Evolutionary conservation across 768 basidiomycete genomes (phyloP), one percentile per base, ranked within the genome.

Genomic region (Imleria badia): DNA sequence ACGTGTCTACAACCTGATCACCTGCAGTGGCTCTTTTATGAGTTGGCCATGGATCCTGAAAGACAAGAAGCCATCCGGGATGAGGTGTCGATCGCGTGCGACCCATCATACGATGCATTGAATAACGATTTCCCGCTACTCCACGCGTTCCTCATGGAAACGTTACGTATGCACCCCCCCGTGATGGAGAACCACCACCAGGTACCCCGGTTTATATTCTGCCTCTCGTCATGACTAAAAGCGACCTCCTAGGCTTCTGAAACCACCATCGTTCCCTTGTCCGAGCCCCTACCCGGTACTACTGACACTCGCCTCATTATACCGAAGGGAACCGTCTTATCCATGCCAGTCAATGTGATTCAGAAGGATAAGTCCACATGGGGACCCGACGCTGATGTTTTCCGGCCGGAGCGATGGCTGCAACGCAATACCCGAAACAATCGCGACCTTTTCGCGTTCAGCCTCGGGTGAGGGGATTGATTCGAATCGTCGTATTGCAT

Each of bases 111-210:
- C 46, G 83, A 84, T 40, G 72, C 76, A 26, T 62, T 85, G 50
- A 79, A 77, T 48, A 73, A 68, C 58, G 69, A 73, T 39, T 78
- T 75, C 54, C 80, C 82, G 1, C 72, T 85, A 40, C 74, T 89
- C 17, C 81, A 87, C 48, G 82, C 84, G 2, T 79, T 84, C 10
- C 53, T 87, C 42, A 80, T 81, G 60, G 85, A 87, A 66, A 81
- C 81, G 4, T 69, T 87, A 17, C 79, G 86, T 29, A 64, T 86
- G 43, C 82, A 86, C 60, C 80, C 85, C 17, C 76, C 84, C 1
- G 77, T 87, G 33, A 62, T 82, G 29, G 85, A 86, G 65, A 85
- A 86, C 58, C 82, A 86, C 60, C 84, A 87, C 52, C 81, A 83
- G 71, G 82, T 79, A 36, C 46, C 58, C 62, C 26, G 30, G 26